A percentile compares a stretch with the other conserved stretches of the same genome.
Conservation (phyloP, 2,329 filamentous ascomycete species). For the Onygena corvina region DNA sequence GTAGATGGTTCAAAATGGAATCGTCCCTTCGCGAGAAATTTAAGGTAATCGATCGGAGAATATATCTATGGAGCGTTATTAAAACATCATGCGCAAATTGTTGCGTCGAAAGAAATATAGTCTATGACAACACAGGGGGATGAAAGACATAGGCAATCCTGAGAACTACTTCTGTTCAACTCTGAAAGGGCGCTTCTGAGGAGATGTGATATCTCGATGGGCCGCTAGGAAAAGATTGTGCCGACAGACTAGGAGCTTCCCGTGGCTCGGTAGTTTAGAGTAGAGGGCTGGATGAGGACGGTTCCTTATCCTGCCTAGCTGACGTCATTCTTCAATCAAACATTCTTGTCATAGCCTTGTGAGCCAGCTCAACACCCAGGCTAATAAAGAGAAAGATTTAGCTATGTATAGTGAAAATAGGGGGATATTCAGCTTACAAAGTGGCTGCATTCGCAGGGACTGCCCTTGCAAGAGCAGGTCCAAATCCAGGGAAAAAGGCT, state of each 20-base stretch:
- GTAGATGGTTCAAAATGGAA: too few relatives aligned
- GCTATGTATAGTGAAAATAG: background rate
- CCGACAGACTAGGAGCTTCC: too few relatives aligned
- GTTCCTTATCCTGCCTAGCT: too few relatives aligned
- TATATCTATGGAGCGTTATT: background rate
- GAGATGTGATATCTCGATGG: too few relatives aligned
- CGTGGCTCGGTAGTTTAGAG: too few relatives aligned
- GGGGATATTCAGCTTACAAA: constrained; percentile 41
- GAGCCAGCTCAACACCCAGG: constrained; percentile 40
- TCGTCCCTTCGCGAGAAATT: too few relatives aligned
- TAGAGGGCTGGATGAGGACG: too few relatives aligned
- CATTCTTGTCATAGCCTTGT: constrained; percentile 39
- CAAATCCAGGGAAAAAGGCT: constrained; percentile 96
- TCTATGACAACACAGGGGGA: background rate
- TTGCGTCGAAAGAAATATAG: background rate
- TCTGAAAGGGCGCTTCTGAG: too few relatives aligned
- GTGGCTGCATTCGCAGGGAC: constrained; percentile 95
- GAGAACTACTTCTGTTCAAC: too few relatives aligned
- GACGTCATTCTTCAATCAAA: too few relatives aligned
- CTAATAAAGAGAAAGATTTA: constrained; percentile 16
- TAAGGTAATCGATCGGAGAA: too few relatives aligned
- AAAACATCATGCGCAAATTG: background rate
- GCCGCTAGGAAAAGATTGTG: too few relatives aligned
- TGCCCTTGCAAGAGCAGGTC: constrained; percentile 79
- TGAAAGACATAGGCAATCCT: background rate